A percentile compares a stretch with the other conserved stretches of the same genome.
These are phyloP conservation scores for Aspergillus clavatus DNA, from an alignment of 2,329 filamentous ascomycete genomes.

Conservation along the genomic window DNA sequence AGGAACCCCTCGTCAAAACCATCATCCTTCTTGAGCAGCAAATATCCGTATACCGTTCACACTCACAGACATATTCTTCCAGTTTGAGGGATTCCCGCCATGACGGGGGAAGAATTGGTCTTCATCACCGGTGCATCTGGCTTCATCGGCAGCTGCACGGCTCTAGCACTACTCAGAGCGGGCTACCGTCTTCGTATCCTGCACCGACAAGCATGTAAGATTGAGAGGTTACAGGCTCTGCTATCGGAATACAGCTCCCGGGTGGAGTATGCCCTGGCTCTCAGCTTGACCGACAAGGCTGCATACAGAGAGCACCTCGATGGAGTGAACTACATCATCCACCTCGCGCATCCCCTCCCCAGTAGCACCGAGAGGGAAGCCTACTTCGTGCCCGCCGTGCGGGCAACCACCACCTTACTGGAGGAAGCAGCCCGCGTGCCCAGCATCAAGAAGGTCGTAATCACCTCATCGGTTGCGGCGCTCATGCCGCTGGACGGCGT, in stretches of 20 bases:
- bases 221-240: constrained; percentile 9
- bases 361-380: constrained; percentile 13
- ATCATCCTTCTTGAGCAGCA: not conserved
- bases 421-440: constrained; percentile 14
- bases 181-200: constrained; percentile 21
- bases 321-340: constrained; percentile 21
- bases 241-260: constrained; percentile 11
- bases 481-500: constrained; percentile 16
- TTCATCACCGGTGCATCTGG: constrained; percentile 25
- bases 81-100: not conserved
- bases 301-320: constrained; percentile 15
- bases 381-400: constrained; percentile 20
- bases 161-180: constrained; percentile 14
- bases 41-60: no score
- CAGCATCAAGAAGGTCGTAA: constrained; percentile 21
- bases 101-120: constrained; percentile 7
- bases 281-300: constrained; percentile 16
- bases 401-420: constrained; percentile 17
- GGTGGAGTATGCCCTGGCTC: constrained; percentile 17
- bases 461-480: constrained; percentile 19
- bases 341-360: constrained; percentile 23
- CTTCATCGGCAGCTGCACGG: constrained; percentile 22
- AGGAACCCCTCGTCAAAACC: no score
- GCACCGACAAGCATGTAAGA: constrained; percentile 15
- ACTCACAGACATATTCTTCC: not conserved